Conservation (phyloP, 768 basidiomycete genomes). For the Boletellus emodensis region DNA sequence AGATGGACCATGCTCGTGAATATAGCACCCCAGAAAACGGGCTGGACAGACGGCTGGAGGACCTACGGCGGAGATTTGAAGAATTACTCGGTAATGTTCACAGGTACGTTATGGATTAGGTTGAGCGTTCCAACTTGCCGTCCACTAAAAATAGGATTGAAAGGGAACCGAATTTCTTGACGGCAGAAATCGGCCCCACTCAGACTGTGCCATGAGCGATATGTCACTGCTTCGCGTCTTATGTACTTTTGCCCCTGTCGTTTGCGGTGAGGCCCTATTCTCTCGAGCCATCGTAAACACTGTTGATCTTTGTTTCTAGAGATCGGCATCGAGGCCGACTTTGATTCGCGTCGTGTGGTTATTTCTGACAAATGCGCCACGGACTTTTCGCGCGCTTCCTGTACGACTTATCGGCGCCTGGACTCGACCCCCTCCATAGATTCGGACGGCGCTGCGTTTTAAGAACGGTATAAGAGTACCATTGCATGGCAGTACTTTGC, state of each 20-base stretch:
- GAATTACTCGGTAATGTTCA: constrained; percentile 25
- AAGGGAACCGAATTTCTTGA: constrained; percentile 21
- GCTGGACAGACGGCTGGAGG: constrained; percentile 4
- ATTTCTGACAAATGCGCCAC: constrained; percentile 98
- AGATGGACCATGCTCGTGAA: constrained; percentile 52
- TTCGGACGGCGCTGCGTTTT: constrained; percentile 78
- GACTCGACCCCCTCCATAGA: constrained; percentile 35
- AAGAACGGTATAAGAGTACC: constrained; percentile 22
- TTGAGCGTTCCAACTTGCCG: background rate
- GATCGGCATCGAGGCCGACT: constrained; percentile 98
- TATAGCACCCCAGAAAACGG: constrained; percentile 7
- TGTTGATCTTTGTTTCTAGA: constrained; percentile 43
- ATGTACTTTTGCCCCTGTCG: background rate
- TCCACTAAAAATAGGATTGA: constrained; percentile 1
- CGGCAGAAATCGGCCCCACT: constrained; percentile 8
- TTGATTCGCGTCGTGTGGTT: constrained; percentile 87
- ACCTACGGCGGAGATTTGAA: constrained; percentile 26
- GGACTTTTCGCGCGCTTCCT: constrained; percentile 81
- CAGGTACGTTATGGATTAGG: constrained; percentile 15
- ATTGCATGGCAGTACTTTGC: too few relatives aligned
- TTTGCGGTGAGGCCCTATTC: background rate
- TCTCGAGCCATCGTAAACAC: too few relatives aligned
- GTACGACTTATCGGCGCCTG: background rate
- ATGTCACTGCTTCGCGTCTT: background rate
- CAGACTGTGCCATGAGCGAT: background rate